phyloP scores from a whole-genome alignment of 225 moss, liverwort and hornwort genomes.

The Straminergon stramineum region DNA sequence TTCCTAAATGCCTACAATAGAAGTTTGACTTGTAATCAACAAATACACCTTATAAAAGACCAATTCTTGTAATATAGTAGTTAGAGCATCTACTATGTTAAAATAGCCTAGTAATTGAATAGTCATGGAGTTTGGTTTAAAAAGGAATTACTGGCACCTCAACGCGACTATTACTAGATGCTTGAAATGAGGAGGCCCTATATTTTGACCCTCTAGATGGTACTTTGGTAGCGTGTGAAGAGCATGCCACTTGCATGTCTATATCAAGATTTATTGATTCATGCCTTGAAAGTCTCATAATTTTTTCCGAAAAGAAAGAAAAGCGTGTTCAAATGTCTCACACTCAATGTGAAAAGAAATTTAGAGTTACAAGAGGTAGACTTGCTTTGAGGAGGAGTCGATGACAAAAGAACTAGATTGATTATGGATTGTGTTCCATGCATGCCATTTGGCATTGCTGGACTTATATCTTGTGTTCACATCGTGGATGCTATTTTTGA shows the following conservation, averaged over 20 bases:
- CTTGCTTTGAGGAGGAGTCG: not conserved
- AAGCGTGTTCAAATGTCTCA: not conserved
- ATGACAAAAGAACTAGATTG: not conserved
- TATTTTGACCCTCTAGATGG: rapidly evolving
- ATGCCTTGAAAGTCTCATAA: rapidly evolving
- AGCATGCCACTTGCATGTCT: rapidly evolving
- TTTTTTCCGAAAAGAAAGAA: not conserved
- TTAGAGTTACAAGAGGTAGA: rapidly evolving
- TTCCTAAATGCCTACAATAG: not conserved
- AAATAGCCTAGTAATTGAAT: rapidly evolving
- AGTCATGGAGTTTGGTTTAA: rapidly evolving
- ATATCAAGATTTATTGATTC: not conserved
- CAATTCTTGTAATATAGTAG: not conserved
- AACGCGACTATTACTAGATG: rapidly evolving
- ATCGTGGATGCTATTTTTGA: not conserved
- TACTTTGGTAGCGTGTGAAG: not conserved
- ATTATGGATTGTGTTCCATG: rapidly evolving
- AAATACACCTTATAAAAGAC: not conserved
- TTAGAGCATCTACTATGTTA: not conserved
- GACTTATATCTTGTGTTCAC: rapidly evolving
- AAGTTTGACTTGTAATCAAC: rapidly evolving
- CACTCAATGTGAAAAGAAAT: not conserved
- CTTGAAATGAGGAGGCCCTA: rapidly evolving
- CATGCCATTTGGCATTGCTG: not conserved
- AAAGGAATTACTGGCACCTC: not conserved